Conservation (phyloP, 1,139 yeast species). For the Blastobotrys illinoisensis region DNA sequence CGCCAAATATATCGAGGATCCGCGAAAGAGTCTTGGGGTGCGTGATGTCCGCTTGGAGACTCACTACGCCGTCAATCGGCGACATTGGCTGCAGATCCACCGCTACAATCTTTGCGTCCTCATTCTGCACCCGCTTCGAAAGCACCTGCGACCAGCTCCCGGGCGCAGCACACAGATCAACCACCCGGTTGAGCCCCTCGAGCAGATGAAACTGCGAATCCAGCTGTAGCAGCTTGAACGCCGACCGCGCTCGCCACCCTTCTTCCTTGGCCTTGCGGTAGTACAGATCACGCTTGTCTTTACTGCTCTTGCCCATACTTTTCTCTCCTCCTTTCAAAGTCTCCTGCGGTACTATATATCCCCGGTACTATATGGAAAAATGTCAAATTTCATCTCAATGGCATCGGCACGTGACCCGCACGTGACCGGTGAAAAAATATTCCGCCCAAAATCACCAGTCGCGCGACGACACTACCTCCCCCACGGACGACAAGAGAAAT, state of each 20-base stretch:
- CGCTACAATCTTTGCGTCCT: constrained; percentile 68
- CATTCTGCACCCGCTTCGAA: constrained; percentile 34
- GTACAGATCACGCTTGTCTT: constrained; percentile 90
- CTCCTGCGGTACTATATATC: too few species aligned
- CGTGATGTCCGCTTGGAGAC: constrained; percentile 93
- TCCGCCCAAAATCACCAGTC: not conserved
- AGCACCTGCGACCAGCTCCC: constrained; percentile 98
- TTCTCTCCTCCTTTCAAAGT: too few species aligned
- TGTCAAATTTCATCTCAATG: too few species aligned
- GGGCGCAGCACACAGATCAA: constrained; percentile 97
- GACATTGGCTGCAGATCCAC: constrained; percentile 98
- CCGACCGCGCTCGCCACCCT: constrained; percentile 96
- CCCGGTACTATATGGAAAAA: too few species aligned
- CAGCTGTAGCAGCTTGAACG: constrained; percentile 83
- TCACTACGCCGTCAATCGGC: constrained; percentile 81
- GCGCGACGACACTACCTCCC: not conserved
- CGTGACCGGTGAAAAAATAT: not conserved
- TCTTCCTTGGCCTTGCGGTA: constrained; percentile 91
- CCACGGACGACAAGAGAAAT: not conserved
- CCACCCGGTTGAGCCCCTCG: constrained; percentile 71
- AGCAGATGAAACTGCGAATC: constrained; percentile 85
- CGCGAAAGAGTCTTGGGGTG: constrained; percentile 80
- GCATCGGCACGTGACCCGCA: not conserved
- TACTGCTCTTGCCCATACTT: constrained; percentile 87
- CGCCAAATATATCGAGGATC: constrained; percentile 77